These are phyloP conservation scores for Phytophthora constricta DNA, from an alignment of 352 stramenopile genomes.

Conservation along the genomic window DNA sequence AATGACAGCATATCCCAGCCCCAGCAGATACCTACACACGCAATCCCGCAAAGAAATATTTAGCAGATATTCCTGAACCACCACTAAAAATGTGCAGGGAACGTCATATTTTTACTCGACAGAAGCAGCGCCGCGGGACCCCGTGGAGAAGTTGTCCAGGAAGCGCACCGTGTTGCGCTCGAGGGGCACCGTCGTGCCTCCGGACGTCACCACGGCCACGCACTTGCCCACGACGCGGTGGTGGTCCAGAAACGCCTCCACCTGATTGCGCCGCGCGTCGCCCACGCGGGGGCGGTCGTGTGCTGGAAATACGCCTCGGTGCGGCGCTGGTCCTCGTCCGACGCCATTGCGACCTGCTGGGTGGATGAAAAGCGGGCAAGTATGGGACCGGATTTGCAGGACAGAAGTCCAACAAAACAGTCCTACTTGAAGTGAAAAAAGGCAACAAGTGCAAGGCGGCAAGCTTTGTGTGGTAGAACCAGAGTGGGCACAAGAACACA, in stretches of 20 bases:
- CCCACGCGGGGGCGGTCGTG: slow-evolving; percentile 52
- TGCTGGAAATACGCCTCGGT: slow-evolving; percentile 63
- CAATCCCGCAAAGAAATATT: too few relatives aligned
- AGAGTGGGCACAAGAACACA: too few relatives aligned
- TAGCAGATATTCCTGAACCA: too few relatives aligned
- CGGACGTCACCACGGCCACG: slow-evolving; percentile 94
- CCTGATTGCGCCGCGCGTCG: slow-evolving; percentile 41
- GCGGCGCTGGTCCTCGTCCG: slow-evolving; percentile 38
- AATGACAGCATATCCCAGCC: slow-evolving; percentile 95
- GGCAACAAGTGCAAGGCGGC: too few relatives aligned
- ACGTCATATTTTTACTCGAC: slow-evolving; percentile 77
- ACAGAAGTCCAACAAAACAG: too few relatives aligned
- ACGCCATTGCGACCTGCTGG: slow-evolving; percentile 4
- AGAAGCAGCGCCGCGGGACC: slow-evolving; percentile 86
- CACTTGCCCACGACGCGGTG: slow-evolving; percentile 74
- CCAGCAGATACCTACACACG: slow-evolving; percentile 90
- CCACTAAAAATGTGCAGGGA: too few relatives aligned
- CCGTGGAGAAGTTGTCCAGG: slow-evolving; percentile 98
- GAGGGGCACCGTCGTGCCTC: slow-evolving; percentile 95
- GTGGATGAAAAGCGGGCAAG: neutral
- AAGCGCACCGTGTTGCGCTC: slow-evolving; percentile 96
- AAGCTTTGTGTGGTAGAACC: too few relatives aligned
- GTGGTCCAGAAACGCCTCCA: slow-evolving; percentile 70
- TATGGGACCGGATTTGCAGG: too few relatives aligned
- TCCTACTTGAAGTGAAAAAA: too few relatives aligned